Evolutionary conservation across 1,284 basidiomycete species (phyloP), one percentile per base, ranked within the genome.

Genomic region (Mixia osmundae): DNA sequence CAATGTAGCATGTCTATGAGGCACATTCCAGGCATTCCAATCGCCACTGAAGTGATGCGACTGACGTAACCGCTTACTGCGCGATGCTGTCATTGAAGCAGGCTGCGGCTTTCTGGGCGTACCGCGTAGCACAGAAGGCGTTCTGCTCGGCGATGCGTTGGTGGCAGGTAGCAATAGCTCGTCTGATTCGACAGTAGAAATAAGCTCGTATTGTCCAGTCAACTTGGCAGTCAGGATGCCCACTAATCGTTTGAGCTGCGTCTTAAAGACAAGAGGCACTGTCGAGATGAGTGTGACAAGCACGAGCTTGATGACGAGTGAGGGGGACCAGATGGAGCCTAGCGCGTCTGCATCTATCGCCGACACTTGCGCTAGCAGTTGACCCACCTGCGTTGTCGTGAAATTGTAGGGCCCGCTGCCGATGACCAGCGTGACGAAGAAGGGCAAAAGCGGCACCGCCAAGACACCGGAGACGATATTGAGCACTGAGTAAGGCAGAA

Each of bases 361-460:
- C 15, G 37, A 29, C 18, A 49, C 40, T 32, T 44, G 30, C 2
- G 49, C 43, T 28, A 52, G 44, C 34, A 52, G 33, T 18, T 47
- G 39, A n/a, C 50, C 50, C 31, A 50, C 36, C 27, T 41, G 39
- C 4, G 39, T 41, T 20, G 52, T 53, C 5, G 46, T 47, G 22
- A 51, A 49, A 34, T 53, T 53, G 42, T 51, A 53, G 12, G 52
- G 52, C 38, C 50, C 46, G 0, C 44, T 47, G 6, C 52, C 52
- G 23, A 53, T 35, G 25, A 53, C 40, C 26, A 53, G 42, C 1
- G 52, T 53, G 29, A 41, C 36, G 33, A 53, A 53, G 44, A 52
- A 53, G 15, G 47, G 41, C 2, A 36, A 18, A 29, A 50, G 36
- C 11, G 52, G 52, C 4, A 52, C 36, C 11, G 42, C 39, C n/a